Conservation (phyloP, 2,329 filamentous ascomycete genomes). For the Sclerotinia minor region DNA sequence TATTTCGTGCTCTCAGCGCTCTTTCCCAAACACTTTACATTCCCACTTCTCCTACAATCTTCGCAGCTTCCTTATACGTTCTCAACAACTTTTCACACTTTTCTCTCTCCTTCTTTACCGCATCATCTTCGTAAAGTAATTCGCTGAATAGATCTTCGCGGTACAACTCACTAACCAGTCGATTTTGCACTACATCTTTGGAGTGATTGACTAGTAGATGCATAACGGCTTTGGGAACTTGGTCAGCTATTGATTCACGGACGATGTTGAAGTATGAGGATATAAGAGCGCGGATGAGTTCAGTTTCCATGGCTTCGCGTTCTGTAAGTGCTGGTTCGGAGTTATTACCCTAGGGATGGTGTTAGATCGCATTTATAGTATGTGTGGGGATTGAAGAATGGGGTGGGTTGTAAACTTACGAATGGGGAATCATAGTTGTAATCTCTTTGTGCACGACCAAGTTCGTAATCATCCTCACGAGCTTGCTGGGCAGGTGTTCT, state of each 20-base stretch:
- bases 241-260: conserved; percentile 95
- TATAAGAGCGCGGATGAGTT: conserved; percentile 93
- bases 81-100: conserved; percentile 96
- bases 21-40: conserved; percentile 41
- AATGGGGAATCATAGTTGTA: conserved; percentile 48
- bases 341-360: conserved; percentile 50
- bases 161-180: conserved; percentile 93
- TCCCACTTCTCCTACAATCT: conserved; percentile 98
- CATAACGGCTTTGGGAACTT: conserved; percentile 99
- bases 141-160: conserved; percentile 89
- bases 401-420: conserved; percentile 45
- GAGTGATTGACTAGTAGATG: conserved; percentile 97
- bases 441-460: conserved; percentile 40
- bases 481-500: conserved; percentile 54
- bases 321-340: conserved; percentile 89
- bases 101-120: conserved; percentile 94
- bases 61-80: conserved; percentile 96
- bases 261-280: conserved; percentile 99
- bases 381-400: not conserved
- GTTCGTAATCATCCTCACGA: conserved; percentile 45
- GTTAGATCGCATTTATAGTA: conserved; percentile 25
- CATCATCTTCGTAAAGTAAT: conserved; percentile 94
- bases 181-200: conserved; percentile 96
- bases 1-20: not conserved
- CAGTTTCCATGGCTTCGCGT: conserved; percentile 94